Evolutionary conservation across 2,329 filamentous ascomycete genomes (phyloP).

Genomic region (Clarireedia monteithiana): DNA sequence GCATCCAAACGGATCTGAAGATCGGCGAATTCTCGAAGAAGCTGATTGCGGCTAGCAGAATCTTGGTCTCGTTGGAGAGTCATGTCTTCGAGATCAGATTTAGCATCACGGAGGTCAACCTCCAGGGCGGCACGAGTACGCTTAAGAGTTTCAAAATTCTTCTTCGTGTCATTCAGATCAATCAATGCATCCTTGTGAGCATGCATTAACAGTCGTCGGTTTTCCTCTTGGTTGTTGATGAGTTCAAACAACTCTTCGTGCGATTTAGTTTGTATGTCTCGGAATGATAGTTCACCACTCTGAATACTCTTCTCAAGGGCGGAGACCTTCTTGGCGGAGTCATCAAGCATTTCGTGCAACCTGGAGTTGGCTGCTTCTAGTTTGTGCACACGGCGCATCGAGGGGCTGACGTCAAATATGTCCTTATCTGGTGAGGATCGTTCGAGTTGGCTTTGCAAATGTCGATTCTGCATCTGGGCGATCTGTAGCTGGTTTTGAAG

Average conservation of each 20-base stretch:
- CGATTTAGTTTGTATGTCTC: slow-evolving; percentile 86
- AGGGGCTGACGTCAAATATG: slow-evolving; percentile 67
- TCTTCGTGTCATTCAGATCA: slow-evolving; percentile 80
- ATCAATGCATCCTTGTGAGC: slow-evolving; percentile 79
- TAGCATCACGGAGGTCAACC: slow-evolving; percentile 77
- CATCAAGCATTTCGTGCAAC: slow-evolving; percentile 89
- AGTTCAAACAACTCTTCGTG: slow-evolving; percentile 92
- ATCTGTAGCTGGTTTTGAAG: slow-evolving; percentile 91
- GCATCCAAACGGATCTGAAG: slow-evolving; percentile 88
- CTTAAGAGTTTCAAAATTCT: slow-evolving; percentile 78
- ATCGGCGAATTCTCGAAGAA: slow-evolving; percentile 87
- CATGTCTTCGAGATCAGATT: slow-evolving; percentile 77
- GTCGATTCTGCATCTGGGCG: slow-evolving; percentile 89
- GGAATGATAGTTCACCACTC: slow-evolving; percentile 78
- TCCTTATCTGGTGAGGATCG: slow-evolving; percentile 56
- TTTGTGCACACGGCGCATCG: slow-evolving; percentile 75
- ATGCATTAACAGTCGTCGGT: slow-evolving; percentile 71
- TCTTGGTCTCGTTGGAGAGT: slow-evolving; percentile 76
- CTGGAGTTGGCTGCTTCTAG: slow-evolving; percentile 87
- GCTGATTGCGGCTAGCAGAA: slow-evolving; percentile 74
- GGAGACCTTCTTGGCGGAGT: slow-evolving; percentile 88
- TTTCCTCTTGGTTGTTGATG: slow-evolving; percentile 88
- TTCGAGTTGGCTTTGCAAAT: slow-evolving; percentile 81
- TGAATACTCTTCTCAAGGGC: slow-evolving; percentile 79
- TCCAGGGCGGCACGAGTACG: slow-evolving; percentile 73